Conservation (phyloP, 2,329 filamentous ascomycete species). For the Nectriaceae sp. region DNA sequence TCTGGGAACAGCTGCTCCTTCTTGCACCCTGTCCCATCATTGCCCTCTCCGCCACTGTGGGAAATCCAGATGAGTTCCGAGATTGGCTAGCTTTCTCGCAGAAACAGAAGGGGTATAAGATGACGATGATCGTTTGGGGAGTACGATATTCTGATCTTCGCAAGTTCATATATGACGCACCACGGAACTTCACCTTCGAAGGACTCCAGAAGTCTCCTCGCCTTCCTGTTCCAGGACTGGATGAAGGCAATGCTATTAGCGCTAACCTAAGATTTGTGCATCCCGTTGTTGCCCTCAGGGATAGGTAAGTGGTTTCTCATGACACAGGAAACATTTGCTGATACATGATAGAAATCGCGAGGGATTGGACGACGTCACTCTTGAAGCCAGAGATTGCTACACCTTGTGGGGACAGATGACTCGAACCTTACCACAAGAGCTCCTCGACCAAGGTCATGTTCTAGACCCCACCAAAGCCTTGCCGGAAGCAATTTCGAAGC, state of each 20-base stretch:
- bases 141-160: slow-evolving; percentile 75
- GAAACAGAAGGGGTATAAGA: slow-evolving; percentile 59
- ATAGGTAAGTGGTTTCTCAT: slow-evolving; percentile 42
- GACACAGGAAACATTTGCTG: slow-evolving; percentile 1
- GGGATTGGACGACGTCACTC: slow-evolving; percentile 65
- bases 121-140: slow-evolving; percentile 69
- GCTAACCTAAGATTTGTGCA: slow-evolving; percentile 62
- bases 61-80: slow-evolving; percentile 71
- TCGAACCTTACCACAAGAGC: slow-evolving; percentile 32
- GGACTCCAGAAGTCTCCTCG: slow-evolving; percentile 48
- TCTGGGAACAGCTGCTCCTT: slow-evolving; percentile 78
- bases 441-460: slow-evolving; percentile 22
- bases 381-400: slow-evolving; percentile 73
- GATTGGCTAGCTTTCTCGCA: slow-evolving; percentile 69
- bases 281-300: slow-evolving; percentile 63
- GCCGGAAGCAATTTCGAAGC: slow-evolving; percentile 60
- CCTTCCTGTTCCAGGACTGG: slow-evolving; percentile 48
- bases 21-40: slow-evolving; percentile 77
- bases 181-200: slow-evolving; percentile 48
- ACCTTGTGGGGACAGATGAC: slow-evolving; percentile 66
- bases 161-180: slow-evolving; percentile 69
- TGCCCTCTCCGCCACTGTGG: slow-evolving; percentile 77
- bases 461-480: slow-evolving; percentile 53
- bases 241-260: slow-evolving; percentile 43
- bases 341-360: slow-evolving; percentile 47